Evolutionary conservation across 2,329 filamentous ascomycete species (phyloP).

Genomic region (Paradendryphiella salina): DNA sequence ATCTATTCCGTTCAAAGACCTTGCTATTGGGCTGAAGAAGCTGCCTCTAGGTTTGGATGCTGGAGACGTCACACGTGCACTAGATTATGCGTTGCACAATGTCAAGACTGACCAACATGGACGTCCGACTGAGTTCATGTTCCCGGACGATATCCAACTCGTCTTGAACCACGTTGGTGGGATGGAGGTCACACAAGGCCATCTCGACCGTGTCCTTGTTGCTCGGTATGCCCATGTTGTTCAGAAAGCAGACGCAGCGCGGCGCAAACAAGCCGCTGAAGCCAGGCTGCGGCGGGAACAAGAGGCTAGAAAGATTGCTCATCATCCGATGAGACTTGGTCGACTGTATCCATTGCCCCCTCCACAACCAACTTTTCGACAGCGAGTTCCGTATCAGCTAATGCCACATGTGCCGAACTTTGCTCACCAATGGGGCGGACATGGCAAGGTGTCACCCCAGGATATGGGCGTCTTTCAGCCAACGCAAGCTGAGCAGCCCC

Average conservation of each 20-base stretch:
- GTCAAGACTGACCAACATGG: constrained; percentile 3
- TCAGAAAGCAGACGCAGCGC: neutral
- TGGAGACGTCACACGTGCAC: constrained; percentile 32
- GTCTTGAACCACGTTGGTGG: constrained; percentile 19
- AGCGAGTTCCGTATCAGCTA: neutral
- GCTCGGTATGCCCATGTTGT: neutral
- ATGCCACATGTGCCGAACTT: neutral
- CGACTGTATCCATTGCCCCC: neutral
- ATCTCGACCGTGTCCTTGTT: constrained; percentile 7
- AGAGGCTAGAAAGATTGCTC: neutral
- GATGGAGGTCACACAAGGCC: neutral
- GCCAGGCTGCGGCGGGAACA: neutral
- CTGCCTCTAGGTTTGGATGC: constrained; percentile 25
- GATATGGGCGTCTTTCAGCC: neutral
- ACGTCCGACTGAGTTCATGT: constrained; percentile 12
- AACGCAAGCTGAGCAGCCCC: neutral
- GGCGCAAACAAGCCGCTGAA: neutral
- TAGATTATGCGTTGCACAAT: constrained; percentile 21
- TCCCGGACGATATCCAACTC: constrained; percentile 25
- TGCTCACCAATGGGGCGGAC: neutral
- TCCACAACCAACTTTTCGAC: neutral
- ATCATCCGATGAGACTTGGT: neutral
- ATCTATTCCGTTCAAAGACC: constrained; percentile 22
- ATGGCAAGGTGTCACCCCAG: neutral
- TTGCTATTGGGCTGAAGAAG: constrained; percentile 25